Base-by-base conservation (phyloP, 805 yeast genomes). In the Clavispora carvajalis region DNA sequence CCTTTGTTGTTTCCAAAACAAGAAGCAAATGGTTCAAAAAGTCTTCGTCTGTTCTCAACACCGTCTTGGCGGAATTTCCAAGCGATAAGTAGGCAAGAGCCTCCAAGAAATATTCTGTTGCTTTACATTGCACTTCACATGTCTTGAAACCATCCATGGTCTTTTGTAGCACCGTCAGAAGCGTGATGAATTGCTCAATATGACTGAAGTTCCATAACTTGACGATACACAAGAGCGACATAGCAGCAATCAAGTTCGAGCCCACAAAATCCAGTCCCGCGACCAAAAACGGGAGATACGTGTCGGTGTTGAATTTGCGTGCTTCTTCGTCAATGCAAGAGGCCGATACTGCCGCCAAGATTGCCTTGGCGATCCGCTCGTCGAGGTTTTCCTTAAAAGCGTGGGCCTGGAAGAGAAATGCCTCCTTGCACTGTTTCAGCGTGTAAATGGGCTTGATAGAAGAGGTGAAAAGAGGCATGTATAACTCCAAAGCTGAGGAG, bases 181-280 rank as follows among this genome's bases (percentile, higher is more conserved):
- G 37, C 16, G 53, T 39, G 10, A 51, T 39, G n/a, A 36, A 47
- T 22, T 38, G 25, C 22, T 51, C 54, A 21, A 47, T 40, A 16
- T 46, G 39, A n/a, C 48, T 40, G 38, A 51, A 48, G 33, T 37
- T 45, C 54, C 54, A 51, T n/a, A 51, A 28, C 34, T 51, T 51
- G 23, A 49, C 51, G 6, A 49, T 37, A 37, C 54, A 44, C 8
- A 51, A 34, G 17, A 47, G 47, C 16, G 53, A 47, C 3, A 47
- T 40, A 2, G 51, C 41, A 35, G 33, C 21, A 1, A 48, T 33
- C 2, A 11, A 8, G 10, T 22, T 19, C 10, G 41, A 21, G 22
- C 33, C 15, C 10, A 34, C 31, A 4, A 41, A 28, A 7, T 38
- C 34, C 0, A 43, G 31, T 4, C 54, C 54, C 2, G 43, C 42